Percentiles rank a stretch among this genome's conserved stretches.
phyloP scores from a whole-genome alignment of 768 basidiomycete genomes.

The Leccinum sublutescens region DNA sequence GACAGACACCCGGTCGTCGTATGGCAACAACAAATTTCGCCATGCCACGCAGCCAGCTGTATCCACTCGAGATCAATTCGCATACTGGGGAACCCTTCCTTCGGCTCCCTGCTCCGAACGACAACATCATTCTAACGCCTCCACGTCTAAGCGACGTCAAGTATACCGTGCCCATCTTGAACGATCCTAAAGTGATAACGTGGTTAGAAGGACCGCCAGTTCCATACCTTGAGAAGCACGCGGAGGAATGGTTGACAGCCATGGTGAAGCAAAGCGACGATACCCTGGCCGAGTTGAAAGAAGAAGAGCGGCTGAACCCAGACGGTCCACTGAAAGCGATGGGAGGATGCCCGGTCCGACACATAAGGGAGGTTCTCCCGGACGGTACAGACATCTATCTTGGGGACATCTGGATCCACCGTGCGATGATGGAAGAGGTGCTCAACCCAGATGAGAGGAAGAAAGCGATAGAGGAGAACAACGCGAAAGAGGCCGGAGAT shows the following conservation, averaged over 20 bases:
- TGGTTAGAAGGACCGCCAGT: constrained; percentile 49
- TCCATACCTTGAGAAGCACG: constrained; percentile 50
- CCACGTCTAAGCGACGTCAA: constrained; percentile 47
- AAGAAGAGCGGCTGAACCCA: constrained; percentile 16
- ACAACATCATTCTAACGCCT: constrained; percentile 58
- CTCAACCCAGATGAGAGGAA: constrained; percentile 38
- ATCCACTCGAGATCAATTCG: constrained; percentile 42
- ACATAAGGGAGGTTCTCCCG: constrained; percentile 51
- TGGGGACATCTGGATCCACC: constrained; percentile 37
- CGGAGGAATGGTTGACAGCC: constrained; percentile 35
- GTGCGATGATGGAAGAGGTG: constrained; percentile 28
- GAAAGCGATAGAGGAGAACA: constrained; percentile 40
- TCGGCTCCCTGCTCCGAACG: constrained; percentile 47
- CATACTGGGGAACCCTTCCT: constrained; percentile 54
- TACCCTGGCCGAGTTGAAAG: constrained; percentile 20
- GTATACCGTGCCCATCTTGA: constrained; percentile 39
- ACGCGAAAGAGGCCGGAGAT: constrained; percentile 43
- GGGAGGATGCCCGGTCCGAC: constrained; percentile 46
- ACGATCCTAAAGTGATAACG: constrained; percentile 46
- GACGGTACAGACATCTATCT: constrained; percentile 55
- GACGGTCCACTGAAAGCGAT: constrained; percentile 34
- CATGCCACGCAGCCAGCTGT: constrained; percentile 26
- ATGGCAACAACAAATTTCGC: neutral
- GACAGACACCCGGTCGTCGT: neutral
- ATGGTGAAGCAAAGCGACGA: constrained; percentile 20